Evolutionary conservation across 148 eudicot genomes (phyloP).

Genomic region (Drosera capensis): DNA sequence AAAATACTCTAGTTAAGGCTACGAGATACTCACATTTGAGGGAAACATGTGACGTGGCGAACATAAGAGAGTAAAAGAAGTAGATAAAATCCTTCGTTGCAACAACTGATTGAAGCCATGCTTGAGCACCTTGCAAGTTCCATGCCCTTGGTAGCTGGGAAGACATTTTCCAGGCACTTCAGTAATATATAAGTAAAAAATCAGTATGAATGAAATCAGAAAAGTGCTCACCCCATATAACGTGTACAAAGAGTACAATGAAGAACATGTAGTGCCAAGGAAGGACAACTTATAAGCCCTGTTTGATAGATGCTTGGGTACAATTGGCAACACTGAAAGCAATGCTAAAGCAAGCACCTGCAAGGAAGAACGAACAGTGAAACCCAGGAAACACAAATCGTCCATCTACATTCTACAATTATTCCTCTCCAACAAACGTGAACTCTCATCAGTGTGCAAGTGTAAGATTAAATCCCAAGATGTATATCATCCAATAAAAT

Average conservation of each 20-base stretch:
- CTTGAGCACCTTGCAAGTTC: slow-evolving; percentile 82
- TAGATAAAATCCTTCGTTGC: slow-evolving; percentile 81
- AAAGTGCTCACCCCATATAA: slow-evolving; percentile 96
- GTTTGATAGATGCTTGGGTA: slow-evolving; percentile 60
- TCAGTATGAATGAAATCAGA: too few species aligned
- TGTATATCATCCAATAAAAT: too few species aligned
- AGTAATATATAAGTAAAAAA: too few species aligned
- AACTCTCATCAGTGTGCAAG: too few species aligned
- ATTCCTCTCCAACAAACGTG: not conserved
- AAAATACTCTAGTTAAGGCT: not conserved
- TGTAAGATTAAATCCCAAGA: too few species aligned
- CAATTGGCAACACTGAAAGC: slow-evolving; percentile 64
- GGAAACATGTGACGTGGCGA: slow-evolving; percentile 64
- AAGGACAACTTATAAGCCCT: slow-evolving; percentile 83
- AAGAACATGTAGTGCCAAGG: slow-evolving; percentile 83
- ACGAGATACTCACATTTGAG: slow-evolving; percentile 60
- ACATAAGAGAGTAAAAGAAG: slow-evolving; percentile 72
- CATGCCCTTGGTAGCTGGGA: slow-evolving; percentile 86
- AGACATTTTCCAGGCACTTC: slow-evolving; percentile 1
- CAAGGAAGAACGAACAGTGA: slow-evolving; percentile 3
- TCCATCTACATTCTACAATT: too few species aligned
- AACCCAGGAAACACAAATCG: not conserved
- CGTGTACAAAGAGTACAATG: slow-evolving; percentile 75
- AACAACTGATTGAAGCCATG: slow-evolving; percentile 78
- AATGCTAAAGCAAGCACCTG: slow-evolving; percentile 87